Conservation (phyloP, 139 green algal species). For the Desmodesmus armatus region DNA sequence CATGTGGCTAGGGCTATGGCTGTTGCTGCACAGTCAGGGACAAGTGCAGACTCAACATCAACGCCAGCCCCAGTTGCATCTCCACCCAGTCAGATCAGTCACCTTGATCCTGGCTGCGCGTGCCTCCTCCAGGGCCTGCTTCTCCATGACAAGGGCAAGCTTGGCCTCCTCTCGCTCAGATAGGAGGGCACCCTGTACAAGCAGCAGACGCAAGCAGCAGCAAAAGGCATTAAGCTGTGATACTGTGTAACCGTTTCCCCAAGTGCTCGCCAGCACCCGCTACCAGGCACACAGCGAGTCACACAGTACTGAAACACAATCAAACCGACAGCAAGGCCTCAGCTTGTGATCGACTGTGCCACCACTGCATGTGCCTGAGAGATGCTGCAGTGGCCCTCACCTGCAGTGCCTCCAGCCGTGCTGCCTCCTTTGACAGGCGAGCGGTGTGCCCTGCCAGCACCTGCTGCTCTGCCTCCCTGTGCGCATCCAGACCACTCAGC, state of each 20-base stretch:
- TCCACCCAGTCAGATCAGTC: too few relatives aligned
- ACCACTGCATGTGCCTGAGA: too few relatives aligned
- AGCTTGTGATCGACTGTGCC: too few relatives aligned
- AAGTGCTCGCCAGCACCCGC: too few relatives aligned
- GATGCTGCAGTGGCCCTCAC: too few relatives aligned
- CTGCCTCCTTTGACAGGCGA: slow-evolving; percentile 28
- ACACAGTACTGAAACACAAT: too few relatives aligned
- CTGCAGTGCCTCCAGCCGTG: slow-evolving; percentile 45
- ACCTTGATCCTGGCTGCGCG: slow-evolving; percentile 20
- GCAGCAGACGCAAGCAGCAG: not conserved
- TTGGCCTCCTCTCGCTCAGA: slow-evolving; percentile 36
- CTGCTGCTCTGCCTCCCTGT: slow-evolving; percentile 23
- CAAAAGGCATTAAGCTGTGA: not conserved
- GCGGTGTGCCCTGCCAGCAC: slow-evolving; percentile 14
- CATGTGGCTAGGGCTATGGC: not conserved
- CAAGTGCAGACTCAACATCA: not conserved
- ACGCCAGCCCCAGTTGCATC: not conserved
- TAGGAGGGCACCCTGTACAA: slow-evolving; percentile 28
- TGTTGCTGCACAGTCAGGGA: not conserved
- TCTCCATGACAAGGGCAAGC: slow-evolving; percentile 21
- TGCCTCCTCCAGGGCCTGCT: slow-evolving; percentile 45
- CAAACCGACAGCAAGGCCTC: too few relatives aligned
- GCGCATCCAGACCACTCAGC: slow-evolving; percentile 19
- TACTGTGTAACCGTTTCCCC: too few relatives aligned
- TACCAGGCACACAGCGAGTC: too few relatives aligned